Evolutionary conservation across 1,139 yeast genomes (phyloP), one percentile per base, ranked within the genome.

Genomic region (Wickerhamomyces sp.): DNA sequence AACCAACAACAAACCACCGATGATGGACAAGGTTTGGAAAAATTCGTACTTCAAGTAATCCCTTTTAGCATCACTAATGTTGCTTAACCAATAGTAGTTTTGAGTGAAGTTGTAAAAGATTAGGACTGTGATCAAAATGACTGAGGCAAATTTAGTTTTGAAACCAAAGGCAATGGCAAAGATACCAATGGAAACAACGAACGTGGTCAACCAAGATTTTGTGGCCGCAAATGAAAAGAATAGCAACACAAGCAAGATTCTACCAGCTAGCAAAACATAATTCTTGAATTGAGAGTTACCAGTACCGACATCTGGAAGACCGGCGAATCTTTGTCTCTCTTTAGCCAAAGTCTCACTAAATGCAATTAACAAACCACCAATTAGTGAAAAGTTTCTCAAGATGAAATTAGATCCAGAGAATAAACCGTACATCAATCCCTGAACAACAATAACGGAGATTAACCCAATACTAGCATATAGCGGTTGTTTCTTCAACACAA

Each of bases 1-100:
- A 46, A 93, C 85, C 51, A 91, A 68, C 45, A 91, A 66, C 47
- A 91, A 74, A 2, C 97, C 98, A 36, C 98, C 98, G 39, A 91
- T 91, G 58, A 91, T 91, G 41, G 95, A 83, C 55, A 91, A 71
- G 29, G 95, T 87, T 65, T 91, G 98, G 72, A 86, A 91, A 60
- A 86, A 87, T 59, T 88, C 97, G 60, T 89, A 91, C 59, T 87
- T 85, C 59, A 88, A 68, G 61, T 81, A 86, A 63, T 91, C 98
- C 55, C 96, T 78, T 61, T 82, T 77, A 22, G 93, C 78, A 54
- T 83, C 87, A 43, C 71, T 29, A 5, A 28, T 72, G 34, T 77
- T 59, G 57, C 77, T 80, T 38, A 75, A 67, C 98, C 98, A 91
- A 69, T 88, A 91, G 53, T 88, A 89, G 66, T 91, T 91, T 45